Evolutionary conservation across 2,329 filamentous ascomycete genomes (phyloP), one percentile per base, ranked within the genome.

Genomic region (Tolypocladium tundrense): DNA sequence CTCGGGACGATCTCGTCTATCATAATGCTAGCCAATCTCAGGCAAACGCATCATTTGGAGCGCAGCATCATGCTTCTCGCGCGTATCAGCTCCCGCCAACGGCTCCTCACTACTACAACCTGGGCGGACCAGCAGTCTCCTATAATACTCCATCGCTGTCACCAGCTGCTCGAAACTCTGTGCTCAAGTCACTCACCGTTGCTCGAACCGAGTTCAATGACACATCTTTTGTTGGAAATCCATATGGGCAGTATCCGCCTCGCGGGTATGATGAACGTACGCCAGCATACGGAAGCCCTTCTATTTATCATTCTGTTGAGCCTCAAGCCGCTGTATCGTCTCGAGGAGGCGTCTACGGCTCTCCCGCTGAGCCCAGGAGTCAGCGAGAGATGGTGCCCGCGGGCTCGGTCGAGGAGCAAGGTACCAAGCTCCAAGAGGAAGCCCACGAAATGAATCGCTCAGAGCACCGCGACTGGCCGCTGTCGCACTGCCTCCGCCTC

Each of bases 391-490:
- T 11, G 27, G 7, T n/a, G 0, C 5, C 7, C 40, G 10, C 3
- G 16, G 52, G 7, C 13, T 24, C 5, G 27, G 42, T 8, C 19
- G n/a, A 39, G 21, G 53, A 53, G 33, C 45, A 53, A 40, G 45
- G 43, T n/a, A 19, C 45, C 21, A 41, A 31, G n/a, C 53, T 53
- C 33, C 35, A 53, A 8, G 35, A 39, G 16, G 27, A 40, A 13
- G 48, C 40, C 16, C 33, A 10, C 21, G 11, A 13, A 4, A 43
- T 55, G n/a, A 40, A 58, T 21, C 58, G 57, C 37, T 54, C 55
- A 7, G 61, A 63, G 3, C 56, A 61, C 13, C 57, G 56, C 5
- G 59, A 60, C 43, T 60, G 62, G 60, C 45, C 57, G 24, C 54
- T 59, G 2, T 43, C 39, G 13, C 39, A 27, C 41, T 57, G 57